Percentiles rank a stretch among this genome's conserved stretches.
These are phyloP conservation scores for Trichopus zeylanicus DNA, from an alignment of 116 monocot species.

Conservation along the genomic window DNA sequence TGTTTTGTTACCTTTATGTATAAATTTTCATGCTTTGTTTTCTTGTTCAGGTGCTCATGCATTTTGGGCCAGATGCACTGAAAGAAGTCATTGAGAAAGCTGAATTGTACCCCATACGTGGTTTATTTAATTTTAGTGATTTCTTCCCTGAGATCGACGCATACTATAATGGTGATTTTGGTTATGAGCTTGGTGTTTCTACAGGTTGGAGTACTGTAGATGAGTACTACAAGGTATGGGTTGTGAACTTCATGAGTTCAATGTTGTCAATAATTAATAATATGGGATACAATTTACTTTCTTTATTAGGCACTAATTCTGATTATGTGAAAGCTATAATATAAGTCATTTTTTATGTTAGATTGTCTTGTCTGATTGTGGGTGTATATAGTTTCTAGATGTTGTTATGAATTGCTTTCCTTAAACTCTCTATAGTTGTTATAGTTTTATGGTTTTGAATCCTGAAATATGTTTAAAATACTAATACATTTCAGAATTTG, in stretches of 20 bases:
- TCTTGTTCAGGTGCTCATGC: slow-evolving; percentile 66
- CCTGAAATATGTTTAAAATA: not conserved
- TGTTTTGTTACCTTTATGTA: not conserved
- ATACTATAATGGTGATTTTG: slow-evolving; percentile 20
- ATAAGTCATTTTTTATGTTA: too few species aligned
- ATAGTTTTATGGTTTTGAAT: too few species aligned
- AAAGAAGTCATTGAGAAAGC: slow-evolving; percentile 67
- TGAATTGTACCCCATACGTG: slow-evolving; percentile 58
- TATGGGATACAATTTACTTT: not conserved
- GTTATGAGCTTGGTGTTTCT: slow-evolving; percentile 26
- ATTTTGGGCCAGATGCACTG: slow-evolving; percentile 55
- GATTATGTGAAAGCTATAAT: not conserved
- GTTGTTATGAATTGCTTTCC: too few species aligned
- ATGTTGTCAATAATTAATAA: not conserved
- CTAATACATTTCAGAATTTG: not conserved
- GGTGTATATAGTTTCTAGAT: too few species aligned
- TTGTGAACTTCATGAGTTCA: slow-evolving; percentile 3
- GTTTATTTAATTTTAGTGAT: slow-evolving; percentile 35
- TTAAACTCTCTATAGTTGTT: too few species aligned
- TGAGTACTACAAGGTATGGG: slow-evolving; percentile 29
- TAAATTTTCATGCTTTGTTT: not conserved
- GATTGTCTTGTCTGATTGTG: too few species aligned
- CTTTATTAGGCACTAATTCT: too few species aligned
- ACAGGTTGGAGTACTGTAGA: slow-evolving; percentile 37
- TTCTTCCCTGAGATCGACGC: slow-evolving; percentile 38